These are phyloP conservation scores for Penicillium cinerascens DNA, from an alignment of 495 filamentous ascomycete genomes.

Conservation along the genomic window DNA sequence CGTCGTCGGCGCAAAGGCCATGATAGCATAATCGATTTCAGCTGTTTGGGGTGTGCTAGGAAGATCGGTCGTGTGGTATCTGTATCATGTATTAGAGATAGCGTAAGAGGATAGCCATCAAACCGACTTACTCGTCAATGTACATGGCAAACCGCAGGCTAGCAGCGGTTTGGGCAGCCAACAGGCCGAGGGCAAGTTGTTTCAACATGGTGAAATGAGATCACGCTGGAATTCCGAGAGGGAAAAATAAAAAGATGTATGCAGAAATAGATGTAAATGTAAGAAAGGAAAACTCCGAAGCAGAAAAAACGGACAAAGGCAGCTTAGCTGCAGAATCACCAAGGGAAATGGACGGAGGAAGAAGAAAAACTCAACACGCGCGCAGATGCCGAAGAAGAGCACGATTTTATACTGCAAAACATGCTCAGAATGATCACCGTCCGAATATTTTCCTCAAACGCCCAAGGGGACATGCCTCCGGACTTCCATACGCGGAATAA, in stretches of 20 bases:
- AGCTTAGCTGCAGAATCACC: not conserved
- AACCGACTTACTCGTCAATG: slow-evolving; percentile 33
- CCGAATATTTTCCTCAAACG: not conserved
- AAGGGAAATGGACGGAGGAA: not conserved
- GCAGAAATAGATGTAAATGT: too few relatives aligned
- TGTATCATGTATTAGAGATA: slow-evolving; percentile 3
- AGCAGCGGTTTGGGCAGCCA: slow-evolving; percentile 31
- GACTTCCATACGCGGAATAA: not conserved
- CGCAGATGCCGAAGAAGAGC: not conserved
- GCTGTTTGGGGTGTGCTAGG: slow-evolving; percentile 25
- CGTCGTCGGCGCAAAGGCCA: slow-evolving; percentile 62
- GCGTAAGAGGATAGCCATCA: not conserved
- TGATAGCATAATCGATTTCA: slow-evolving; percentile 54
- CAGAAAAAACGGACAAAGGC: not conserved
- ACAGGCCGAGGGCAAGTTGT: slow-evolving; percentile 25
- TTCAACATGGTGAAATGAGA: slow-evolving; percentile 26
- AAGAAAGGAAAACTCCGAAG: not conserved
- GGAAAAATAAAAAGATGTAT: not conserved
- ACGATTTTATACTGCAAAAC: not conserved
- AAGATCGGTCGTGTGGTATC: slow-evolving; percentile 32
- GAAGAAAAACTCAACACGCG: not conserved
- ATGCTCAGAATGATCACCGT: slow-evolving; percentile 8
- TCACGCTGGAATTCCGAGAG: not conserved
- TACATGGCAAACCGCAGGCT: slow-evolving; percentile 38
- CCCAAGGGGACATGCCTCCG: slow-evolving; percentile 5